phyloP scores from a whole-genome alignment of 805 yeast genomes.

The Kodamaea sagamina region DNA sequence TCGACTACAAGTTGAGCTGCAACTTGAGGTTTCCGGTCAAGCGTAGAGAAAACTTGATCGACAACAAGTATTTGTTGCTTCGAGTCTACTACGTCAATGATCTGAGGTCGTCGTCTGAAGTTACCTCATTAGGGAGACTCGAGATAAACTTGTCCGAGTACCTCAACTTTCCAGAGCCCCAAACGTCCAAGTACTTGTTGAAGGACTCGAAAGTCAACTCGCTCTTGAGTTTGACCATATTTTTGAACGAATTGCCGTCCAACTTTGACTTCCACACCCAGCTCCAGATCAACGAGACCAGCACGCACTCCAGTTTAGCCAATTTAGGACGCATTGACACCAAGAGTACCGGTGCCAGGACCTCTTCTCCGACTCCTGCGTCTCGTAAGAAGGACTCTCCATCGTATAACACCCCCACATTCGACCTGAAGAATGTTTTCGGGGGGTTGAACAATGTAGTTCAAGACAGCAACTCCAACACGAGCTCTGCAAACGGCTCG shows the following conservation, averaged over 20 bases:
- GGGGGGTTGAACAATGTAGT: constrained; percentile 52
- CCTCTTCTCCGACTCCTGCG: constrained; percentile 30
- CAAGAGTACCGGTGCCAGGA: background rate
- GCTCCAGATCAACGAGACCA: constrained; percentile 34
- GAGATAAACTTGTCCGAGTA: constrained; percentile 74
- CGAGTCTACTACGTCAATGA: constrained; percentile 35
- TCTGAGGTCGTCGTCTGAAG: constrained; percentile 12
- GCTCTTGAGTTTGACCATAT: constrained; percentile 63
- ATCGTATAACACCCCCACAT: constrained; percentile 42
- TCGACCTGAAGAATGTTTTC: constrained; percentile 46
- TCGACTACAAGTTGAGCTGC: constrained; percentile 35
- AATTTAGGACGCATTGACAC: background rate
- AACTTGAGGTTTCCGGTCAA: constrained; percentile 44
- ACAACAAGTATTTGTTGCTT: constrained; percentile 45
- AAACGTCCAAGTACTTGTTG: constrained; percentile 64
- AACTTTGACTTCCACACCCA: constrained; percentile 45
- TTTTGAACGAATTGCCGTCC: constrained; percentile 45
- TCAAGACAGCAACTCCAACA: constrained; percentile 9
- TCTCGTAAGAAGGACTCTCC: constrained; percentile 18
- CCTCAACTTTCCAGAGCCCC: constrained; percentile 52
- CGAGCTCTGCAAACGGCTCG: too few species aligned
- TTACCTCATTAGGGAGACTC: constrained; percentile 62
- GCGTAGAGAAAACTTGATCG: constrained; percentile 38
- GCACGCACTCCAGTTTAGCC: background rate
- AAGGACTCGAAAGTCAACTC: constrained; percentile 83